A percentile compares a stretch with the other conserved stretches of the same genome.
These are phyloP conservation scores for Botryotinia narcissicola DNA, from an alignment of 2,329 filamentous ascomycete genomes.

Conservation along the genomic window DNA sequence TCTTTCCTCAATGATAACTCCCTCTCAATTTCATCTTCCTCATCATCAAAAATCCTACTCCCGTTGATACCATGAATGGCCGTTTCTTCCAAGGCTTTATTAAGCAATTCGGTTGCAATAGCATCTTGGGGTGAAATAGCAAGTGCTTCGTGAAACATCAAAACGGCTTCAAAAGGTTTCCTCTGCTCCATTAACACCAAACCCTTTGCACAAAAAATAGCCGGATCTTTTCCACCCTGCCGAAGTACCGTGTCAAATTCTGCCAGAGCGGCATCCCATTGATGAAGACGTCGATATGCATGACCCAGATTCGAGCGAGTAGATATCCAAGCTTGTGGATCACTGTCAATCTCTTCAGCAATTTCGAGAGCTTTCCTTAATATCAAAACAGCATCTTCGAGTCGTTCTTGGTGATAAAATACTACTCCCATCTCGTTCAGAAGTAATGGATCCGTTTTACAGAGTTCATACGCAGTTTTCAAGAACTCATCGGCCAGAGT, in stretches of 20 bases:
- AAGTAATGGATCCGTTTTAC: constrained; percentile 81
- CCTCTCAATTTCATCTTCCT: constrained; percentile 55
- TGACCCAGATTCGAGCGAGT: constrained; percentile 89
- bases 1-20: constrained; percentile 49
- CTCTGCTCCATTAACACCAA: constrained; percentile 78
- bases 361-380: constrained; percentile 77
- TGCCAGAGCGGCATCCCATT: constrained; percentile 67
- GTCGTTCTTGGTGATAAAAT: constrained; percentile 85
- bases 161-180: constrained; percentile 72
- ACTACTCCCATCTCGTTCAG: constrained; percentile 96
- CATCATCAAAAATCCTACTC: constrained; percentile 38
- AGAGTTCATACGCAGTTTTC: constrained; percentile 80
- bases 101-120: constrained; percentile 74
- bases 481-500: constrained; percentile 91
- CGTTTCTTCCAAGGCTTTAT: constrained; percentile 66
- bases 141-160: constrained; percentile 79
- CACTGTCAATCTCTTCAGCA: constrained; percentile 76
- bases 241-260: constrained; percentile 87
- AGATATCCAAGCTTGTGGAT: constrained; percentile 77
- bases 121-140: constrained; percentile 77
- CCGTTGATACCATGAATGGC: constrained; percentile 40
- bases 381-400: constrained; percentile 70
- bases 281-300: constrained; percentile 70
- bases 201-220: constrained; percentile 78
- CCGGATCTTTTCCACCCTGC: constrained; percentile 74